Percentiles rank a stretch among this genome's conserved stretches.
Conservation (phyloP, 352 stramenopile species). For the Chrysophaeum taylorii region DNA sequence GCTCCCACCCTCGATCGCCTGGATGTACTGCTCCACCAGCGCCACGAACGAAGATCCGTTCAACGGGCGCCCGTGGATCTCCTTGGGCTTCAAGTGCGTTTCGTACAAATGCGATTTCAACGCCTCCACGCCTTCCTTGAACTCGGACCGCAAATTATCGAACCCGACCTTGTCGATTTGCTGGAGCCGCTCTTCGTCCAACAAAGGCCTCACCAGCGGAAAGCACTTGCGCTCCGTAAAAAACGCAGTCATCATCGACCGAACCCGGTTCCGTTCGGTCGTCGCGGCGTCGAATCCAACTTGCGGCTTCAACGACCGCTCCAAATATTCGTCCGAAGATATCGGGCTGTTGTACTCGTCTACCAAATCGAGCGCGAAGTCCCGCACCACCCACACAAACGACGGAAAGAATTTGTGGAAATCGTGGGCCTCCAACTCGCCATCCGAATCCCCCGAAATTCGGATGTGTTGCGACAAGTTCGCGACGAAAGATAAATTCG, state of each 20-base stretch:
- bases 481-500: constrained; percentile 64
- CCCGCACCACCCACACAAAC: constrained; percentile 70
- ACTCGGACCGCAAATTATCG: constrained; percentile 57
- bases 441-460: constrained; percentile 39
- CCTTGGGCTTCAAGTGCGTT: constrained; percentile 59
- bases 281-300: constrained; percentile 54
- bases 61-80: constrained; percentile 58
- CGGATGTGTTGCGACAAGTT: constrained; percentile 73
- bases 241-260: constrained; percentile 43
- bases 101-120: constrained; percentile 57
- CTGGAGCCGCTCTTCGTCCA: constrained; percentile 56
- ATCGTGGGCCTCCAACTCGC: constrained; percentile 31
- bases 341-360: constrained; percentile 68
- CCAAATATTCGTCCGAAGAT: constrained; percentile 62
- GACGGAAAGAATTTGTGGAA: constrained; percentile 64
- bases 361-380: constrained; percentile 69
- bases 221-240: constrained; percentile 50
- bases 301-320: constrained; percentile 53
- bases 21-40: constrained; percentile 61
- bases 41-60: constrained; percentile 70
- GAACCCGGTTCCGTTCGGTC: constrained; percentile 67
- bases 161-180: constrained; percentile 57
- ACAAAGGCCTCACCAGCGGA: constrained; percentile 60
- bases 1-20: constrained; percentile 65
- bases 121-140: constrained; percentile 53